A percentile compares a stretch with the other conserved stretches of the same genome.
Conservation (phyloP, 2,329 filamentous ascomycete genomes). For the Ophiocordyceps camponoti-rufipedis region DNA sequence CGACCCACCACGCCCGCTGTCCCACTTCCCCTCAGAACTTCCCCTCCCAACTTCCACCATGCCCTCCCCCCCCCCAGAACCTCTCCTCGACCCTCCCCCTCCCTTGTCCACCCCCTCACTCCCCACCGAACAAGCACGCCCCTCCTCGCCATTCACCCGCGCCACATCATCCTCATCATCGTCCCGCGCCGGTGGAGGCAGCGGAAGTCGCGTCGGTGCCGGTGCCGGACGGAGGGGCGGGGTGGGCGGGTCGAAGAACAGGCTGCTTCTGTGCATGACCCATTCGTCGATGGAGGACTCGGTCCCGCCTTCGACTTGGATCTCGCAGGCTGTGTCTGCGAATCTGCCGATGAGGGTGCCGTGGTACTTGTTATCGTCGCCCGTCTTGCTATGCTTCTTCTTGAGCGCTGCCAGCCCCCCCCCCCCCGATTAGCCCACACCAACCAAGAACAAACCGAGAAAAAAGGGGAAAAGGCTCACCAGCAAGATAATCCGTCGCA, state of each 20-base stretch:
- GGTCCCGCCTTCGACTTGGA: slow-evolving; percentile 60
- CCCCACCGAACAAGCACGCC: too few relatives aligned
- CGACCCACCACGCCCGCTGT: too few relatives aligned
- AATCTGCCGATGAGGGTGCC: slow-evolving; percentile 67
- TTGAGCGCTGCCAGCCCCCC: slow-evolving; percentile 43
- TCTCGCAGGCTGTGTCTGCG: slow-evolving; percentile 44
- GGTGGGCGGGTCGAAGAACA: background rate
- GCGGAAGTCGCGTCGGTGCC: background rate
- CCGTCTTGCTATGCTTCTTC: slow-evolving; percentile 80
- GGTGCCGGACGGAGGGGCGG: background rate
- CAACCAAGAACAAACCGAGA: background rate
- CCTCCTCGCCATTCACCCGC: background rate
- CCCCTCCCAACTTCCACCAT: too few relatives aligned
- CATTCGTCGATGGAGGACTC: slow-evolving; percentile 18
- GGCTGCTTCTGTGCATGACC: slow-evolving; percentile 13
- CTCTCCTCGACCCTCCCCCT: too few relatives aligned
- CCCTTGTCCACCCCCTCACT: too few relatives aligned
- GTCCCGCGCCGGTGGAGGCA: background rate
- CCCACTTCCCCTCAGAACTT: too few relatives aligned
- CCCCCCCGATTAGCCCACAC: background rate
- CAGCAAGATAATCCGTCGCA: slow-evolving; percentile 51
- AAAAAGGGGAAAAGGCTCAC: slow-evolving; percentile 20
- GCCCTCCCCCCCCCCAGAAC: too few relatives aligned
- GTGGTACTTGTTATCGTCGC: slow-evolving; percentile 70
- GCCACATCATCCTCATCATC: background rate